Conservation (phyloP, 106 monocot species). For the Apostasia shenzhenica region DNA sequence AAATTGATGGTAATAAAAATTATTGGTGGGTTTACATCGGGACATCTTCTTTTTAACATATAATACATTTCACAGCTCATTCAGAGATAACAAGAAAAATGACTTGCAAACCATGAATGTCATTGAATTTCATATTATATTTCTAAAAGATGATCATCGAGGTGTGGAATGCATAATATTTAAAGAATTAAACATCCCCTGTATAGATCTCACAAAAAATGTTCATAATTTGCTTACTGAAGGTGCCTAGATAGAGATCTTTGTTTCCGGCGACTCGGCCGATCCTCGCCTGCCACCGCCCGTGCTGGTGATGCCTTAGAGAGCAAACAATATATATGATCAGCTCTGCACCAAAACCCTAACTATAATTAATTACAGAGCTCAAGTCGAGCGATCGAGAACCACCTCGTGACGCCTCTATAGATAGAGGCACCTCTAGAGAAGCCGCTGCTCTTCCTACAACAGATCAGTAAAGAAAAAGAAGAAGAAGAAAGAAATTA, state of each 20-base stretch:
- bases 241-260: conserved; percentile 94
- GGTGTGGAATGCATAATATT: not conserved
- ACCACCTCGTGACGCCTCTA: conserved; percentile 87
- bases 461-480: conserved; percentile 6
- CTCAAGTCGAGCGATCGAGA: not conserved
- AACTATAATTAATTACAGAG: not conserved
- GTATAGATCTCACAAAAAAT: not conserved
- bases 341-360: not conserved
- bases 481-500: not conserved
- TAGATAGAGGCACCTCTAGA: conserved; percentile 92
- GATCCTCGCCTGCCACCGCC: conserved; percentile 94
- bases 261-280: conserved; percentile 95
- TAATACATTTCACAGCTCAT: too few species aligned
- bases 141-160: too few species aligned
- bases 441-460: conserved; percentile 98
- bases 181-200: too few species aligned
- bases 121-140: too few species aligned
- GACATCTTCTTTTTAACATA: too few species aligned
- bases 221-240: conserved; percentile 41
- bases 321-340: too few species aligned
- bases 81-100: too few species aligned
- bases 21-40: too few species aligned
- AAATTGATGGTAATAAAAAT: too few species aligned
- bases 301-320: conserved; percentile 88
- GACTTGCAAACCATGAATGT: too few species aligned